Evolutionary conservation across 495 filamentous ascomycete genomes (phyloP), one percentile per base, ranked within the genome.

Genomic region (Immersiella caudata): DNA sequence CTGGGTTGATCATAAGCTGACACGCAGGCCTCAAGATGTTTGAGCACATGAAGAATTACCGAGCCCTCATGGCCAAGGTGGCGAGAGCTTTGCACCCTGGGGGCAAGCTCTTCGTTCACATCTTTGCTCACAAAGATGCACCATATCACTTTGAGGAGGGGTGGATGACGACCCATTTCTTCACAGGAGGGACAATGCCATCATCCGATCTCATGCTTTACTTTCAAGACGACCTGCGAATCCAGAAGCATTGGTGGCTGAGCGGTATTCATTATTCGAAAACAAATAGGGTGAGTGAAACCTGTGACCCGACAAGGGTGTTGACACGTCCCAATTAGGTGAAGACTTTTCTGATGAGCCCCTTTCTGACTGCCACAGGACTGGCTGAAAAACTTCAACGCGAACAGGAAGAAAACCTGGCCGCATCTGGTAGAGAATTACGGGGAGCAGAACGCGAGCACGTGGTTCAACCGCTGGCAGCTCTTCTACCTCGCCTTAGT

Each of bases 21-120:
- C 35, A n/a, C 18, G 22, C 25, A 16, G 20, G 22, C 14, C 20
- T 26, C 22, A 21, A 80, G 81, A 80, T 91, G 24, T 89, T 91
- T 71, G 88, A 91, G 72, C 88, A 91, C 73, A 90, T 91, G 88
- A 91, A 91, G 73, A 91, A 90, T 69, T 90, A 90, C 77, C 82
- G 87, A 65, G 75, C 85, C 9, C 82, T 91, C 36, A 82, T 90
- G 80, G 83, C 80, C 14, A 90, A 90, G 71, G 71, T 89, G 52
- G 62, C 81, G 11, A 76, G 82, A 35, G 79, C 86, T 11, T 73
- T 90, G 63, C 85, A 83, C 70, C 82, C 85, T 5, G 79, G 78
- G 7, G 88, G 88, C 9, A 88, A 88, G 77, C 73, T 89, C 22
- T 89, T 90, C 71, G 85, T 89, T 52, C 88, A 91, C 69, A 81